Evolutionary conservation across 306 rosid genomes (phyloP).

Genomic region (Pyrus pyrifolia): DNA sequence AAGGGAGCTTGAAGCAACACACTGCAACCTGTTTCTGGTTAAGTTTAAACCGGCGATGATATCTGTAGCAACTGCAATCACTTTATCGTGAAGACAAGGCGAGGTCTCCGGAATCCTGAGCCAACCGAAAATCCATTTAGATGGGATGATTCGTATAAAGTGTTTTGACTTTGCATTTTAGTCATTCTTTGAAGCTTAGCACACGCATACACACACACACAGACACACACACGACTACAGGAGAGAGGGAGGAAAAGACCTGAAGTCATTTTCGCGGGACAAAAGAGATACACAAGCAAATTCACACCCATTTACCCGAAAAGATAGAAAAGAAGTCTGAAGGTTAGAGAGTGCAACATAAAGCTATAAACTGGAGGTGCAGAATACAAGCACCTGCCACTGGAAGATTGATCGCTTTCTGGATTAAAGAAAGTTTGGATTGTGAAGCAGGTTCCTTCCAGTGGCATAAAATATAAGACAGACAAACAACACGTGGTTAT

Average conservation of each 20-base stretch:
- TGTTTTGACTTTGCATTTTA: neutral
- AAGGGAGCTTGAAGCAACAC: slow-evolving; percentile 23
- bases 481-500: neutral
- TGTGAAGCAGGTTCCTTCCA: neutral
- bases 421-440: neutral
- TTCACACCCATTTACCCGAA: slow-evolving; percentile 70
- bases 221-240: neutral
- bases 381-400: neutral
- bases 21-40: slow-evolving; percentile 48
- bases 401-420: neutral
- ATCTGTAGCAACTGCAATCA: slow-evolving; percentile 60
- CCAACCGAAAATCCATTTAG: neutral
- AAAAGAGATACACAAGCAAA: slow-evolving; percentile 54
- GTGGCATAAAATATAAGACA: neutral
- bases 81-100: slow-evolving; percentile 72
- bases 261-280: slow-evolving; percentile 50
- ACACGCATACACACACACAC: neutral
- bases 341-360: slow-evolving; percentile 8
- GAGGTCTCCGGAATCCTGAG: slow-evolving; percentile 62
- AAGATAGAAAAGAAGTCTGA: slow-evolving; percentile 17
- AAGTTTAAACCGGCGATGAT: slow-evolving; percentile 31
- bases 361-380: neutral
- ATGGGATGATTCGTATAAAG: neutral
- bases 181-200: neutral
- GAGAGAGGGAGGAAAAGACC: slow-evolving; percentile 41